Conservation (phyloP, 2,329 filamentous ascomycete species). For the Aspergillus flavus region DNA sequence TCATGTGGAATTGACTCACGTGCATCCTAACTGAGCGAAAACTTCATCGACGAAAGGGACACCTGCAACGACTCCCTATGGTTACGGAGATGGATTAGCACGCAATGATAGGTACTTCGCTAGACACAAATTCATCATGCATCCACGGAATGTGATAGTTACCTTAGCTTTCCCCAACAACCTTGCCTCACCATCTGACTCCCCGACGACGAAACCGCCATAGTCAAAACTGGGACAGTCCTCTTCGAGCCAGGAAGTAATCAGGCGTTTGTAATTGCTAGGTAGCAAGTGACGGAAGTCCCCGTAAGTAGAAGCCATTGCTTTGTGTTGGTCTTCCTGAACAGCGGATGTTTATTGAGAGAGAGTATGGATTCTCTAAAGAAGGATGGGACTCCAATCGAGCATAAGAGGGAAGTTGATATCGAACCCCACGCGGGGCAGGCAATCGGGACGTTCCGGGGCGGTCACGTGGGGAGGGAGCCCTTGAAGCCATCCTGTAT, state of each 20-base stretch:
- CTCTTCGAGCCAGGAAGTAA: conserved; percentile 87
- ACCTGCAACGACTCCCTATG: conserved; percentile 78
- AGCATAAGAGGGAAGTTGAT: neutral
- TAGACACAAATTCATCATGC: neutral
- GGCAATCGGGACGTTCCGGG: neutral
- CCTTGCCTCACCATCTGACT: conserved; percentile 45
- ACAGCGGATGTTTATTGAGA: neutral
- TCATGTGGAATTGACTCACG: conserved; percentile 45
- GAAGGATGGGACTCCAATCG: neutral
- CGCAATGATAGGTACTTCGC: neutral
- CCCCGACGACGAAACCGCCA: conserved; percentile 91
- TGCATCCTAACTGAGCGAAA: conserved; percentile 85
- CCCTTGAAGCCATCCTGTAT: too few relatives aligned
- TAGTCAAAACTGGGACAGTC: conserved; percentile 97
- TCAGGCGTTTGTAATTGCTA: conserved; percentile 76
- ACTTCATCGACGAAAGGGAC: conserved; percentile 95
- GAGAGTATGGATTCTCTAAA: neutral
- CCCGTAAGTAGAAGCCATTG: conserved; percentile 61
- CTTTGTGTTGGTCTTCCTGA: neutral
- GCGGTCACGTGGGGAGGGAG: neutral
- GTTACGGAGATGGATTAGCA: conserved; percentile 1
- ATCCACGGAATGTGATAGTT: neutral
- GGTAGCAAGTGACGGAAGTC: conserved; percentile 75
- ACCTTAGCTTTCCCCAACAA: conserved; percentile 62
- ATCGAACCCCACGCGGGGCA: neutral